phyloP scores from a whole-genome alignment of 2,329 filamentous ascomycete genomes.

The Hypoxylon sp. region DNA sequence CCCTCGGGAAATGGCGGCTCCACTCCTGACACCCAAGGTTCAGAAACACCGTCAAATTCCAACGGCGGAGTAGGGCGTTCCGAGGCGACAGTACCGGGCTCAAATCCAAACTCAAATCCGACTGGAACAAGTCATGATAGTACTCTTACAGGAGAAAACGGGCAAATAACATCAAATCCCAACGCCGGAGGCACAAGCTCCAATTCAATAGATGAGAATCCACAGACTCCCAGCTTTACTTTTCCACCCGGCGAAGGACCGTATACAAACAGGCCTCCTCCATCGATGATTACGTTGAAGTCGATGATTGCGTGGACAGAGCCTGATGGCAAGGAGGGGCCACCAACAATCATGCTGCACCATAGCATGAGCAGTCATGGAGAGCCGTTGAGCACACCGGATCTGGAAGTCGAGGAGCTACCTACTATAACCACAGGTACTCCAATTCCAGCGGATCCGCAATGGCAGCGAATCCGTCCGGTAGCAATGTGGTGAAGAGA shows the following conservation, averaged over 20 bases:
- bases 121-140: conserved; percentile 17
- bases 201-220: conserved; percentile 24
- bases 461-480: conserved; percentile 40
- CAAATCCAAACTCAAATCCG: conserved; percentile 23
- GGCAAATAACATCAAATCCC: conserved; percentile 23
- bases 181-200: conserved; percentile 20
- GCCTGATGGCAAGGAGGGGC: conserved; percentile 38
- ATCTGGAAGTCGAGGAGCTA: conserved; percentile 35
- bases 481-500: conserved; percentile 36
- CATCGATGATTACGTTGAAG: conserved; percentile 47
- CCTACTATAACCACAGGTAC: conserved; percentile 27
- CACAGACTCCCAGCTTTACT: conserved; percentile 42
- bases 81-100: conserved; percentile 16
- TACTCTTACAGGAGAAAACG: conserved; percentile 16
- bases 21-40: conserved; percentile 12
- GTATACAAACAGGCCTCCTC: conserved; percentile 45
- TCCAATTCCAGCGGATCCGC: conserved; percentile 29
- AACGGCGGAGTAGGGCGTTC: conserved; percentile 10
- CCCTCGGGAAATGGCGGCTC: conserved; percentile 6
- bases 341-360: conserved; percentile 39
- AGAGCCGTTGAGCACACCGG: neutral
- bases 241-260: conserved; percentile 50
- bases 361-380: conserved; percentile 24
- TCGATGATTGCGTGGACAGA: conserved; percentile 49
- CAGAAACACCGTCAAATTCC: conserved; percentile 16